Percentiles rank a stretch among this genome's conserved stretches.
Evolutionary conservation across 2,329 filamentous ascomycete species (phyloP).

Genomic region (Sphaceloma murrayae): DNA sequence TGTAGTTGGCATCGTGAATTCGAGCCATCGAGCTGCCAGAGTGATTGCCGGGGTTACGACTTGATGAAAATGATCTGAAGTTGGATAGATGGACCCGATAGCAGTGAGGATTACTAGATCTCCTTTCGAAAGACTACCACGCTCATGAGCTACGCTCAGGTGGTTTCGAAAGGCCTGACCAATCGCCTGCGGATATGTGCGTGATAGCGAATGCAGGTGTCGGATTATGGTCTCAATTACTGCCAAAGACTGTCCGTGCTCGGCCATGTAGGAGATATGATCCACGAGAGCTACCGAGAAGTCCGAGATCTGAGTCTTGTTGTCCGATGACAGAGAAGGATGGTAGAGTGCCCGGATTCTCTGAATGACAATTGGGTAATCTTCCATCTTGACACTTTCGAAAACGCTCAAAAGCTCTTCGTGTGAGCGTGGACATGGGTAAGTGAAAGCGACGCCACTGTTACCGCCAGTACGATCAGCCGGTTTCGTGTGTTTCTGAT

Average conservation of each 20-base stretch:
- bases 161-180: constrained; percentile 67
- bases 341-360: constrained; percentile 88
- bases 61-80: constrained; percentile 94
- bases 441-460: constrained; percentile 65
- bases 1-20: constrained; percentile 59
- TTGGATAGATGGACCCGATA: constrained; percentile 77
- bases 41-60: constrained; percentile 86
- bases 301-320: constrained; percentile 70
- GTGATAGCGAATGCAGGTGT: constrained; percentile 85
- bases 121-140: constrained; percentile 49
- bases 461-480: constrained; percentile 34
- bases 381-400: constrained; percentile 48
- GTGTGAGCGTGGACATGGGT: constrained; percentile 71
- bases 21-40: constrained; percentile 73
- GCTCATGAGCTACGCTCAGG: constrained; percentile 48
- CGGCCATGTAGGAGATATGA: constrained; percentile 51
- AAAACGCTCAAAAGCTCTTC: constrained; percentile 61
- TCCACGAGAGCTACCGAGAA: constrained; percentile 60
- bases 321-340: constrained; percentile 70
- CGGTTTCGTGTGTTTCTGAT: constrained; percentile 14
- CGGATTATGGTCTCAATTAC: constrained; percentile 72
- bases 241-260: constrained; percentile 46
- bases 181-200: constrained; percentile 71
- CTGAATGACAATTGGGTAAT: constrained; percentile 71
- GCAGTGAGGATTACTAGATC: constrained; percentile 79